Base-by-base conservation (phyloP, 495 filamentous ascomycete genomes). In the Xylaria longipes region DNA sequence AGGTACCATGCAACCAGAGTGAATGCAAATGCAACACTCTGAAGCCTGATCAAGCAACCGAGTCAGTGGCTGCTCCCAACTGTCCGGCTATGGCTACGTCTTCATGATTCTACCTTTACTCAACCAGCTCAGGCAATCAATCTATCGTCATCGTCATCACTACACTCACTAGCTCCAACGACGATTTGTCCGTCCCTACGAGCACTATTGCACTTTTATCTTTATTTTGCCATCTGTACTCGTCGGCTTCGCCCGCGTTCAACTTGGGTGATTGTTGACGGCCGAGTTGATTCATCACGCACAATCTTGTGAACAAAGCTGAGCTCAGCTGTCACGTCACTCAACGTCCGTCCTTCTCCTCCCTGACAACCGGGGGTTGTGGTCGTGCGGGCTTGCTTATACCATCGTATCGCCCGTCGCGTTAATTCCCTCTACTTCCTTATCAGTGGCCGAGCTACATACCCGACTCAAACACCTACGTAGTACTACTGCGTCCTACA, bases 91-190 rank as follows among this genome's bases (percentile, higher is more conserved):
- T 8, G 27, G 46, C 61, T 71, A 71, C 69, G 69, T 71, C 69
- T 71, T 66, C 48, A 71, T 71, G 61, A 71, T 71, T 43, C 69
- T 5, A 64, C 31, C 67, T 64, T 56, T 35, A 33, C 68, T 43
- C 61, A 60, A 37, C 61, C 27, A 71, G 50, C 58, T 65, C 39
- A 14, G 60, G 29, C 43, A 12, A 22, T 58, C 57, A 45, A 69
- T 48, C 67, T 22, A 31, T 46, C 56, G 15, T 58, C 41, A 61
- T 50, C 67, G 27, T 25, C 50, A 68, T 20, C 67, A 46, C n/a
- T 35, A 4, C 41, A 48, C 12, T 37, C 37, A n/a, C 27, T 27
- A 8, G 25, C 29, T 20, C 27, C 43, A 8, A n/a, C 52, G 2
- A 17, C 25, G 8, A 33, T 54, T 67, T 54, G 17, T 37, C n/a